These are phyloP conservation scores for Syzygium aqueum DNA, from an alignment of 345 rosid species.

Conservation along the genomic window DNA sequence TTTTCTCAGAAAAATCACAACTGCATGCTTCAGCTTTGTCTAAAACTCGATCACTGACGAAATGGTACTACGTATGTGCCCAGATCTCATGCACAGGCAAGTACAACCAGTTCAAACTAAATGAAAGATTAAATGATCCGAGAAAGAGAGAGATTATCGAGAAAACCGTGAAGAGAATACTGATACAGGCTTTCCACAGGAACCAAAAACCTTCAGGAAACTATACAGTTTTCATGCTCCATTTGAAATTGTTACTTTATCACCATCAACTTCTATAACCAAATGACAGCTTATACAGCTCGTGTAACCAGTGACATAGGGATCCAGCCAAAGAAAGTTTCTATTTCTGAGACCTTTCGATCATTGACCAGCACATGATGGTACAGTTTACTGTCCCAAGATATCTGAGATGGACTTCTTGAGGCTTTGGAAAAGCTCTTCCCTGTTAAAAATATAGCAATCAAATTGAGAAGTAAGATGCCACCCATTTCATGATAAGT, in stretches of 20 bases:
- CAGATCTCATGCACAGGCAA: background rate
- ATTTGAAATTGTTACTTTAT: background rate
- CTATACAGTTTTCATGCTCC: background rate
- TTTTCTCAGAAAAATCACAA: background rate
- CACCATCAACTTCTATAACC: background rate
- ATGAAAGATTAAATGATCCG: background rate
- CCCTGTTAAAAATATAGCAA: conserved; percentile 26
- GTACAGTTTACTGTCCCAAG: conserved; percentile 48
- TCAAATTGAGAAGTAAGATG: background rate
- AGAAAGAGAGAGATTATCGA: background rate
- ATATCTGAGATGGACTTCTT: conserved; percentile 49
- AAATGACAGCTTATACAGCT: background rate
- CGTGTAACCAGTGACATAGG: background rate
- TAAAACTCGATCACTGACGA: background rate
- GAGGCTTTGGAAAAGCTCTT: conserved; percentile 58
- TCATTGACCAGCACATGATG: background rate
- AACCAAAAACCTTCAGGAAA: background rate
- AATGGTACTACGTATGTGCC: background rate
- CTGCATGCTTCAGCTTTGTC: background rate
- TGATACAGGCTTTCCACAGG: background rate
- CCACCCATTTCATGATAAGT: background rate
- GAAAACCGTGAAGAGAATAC: background rate
- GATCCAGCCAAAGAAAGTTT: background rate
- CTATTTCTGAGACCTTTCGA: background rate
- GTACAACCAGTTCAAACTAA: background rate